These are phyloP conservation scores for Baorangia bicolor DNA, from an alignment of 768 basidiomycete species.

Conservation along the genomic window DNA sequence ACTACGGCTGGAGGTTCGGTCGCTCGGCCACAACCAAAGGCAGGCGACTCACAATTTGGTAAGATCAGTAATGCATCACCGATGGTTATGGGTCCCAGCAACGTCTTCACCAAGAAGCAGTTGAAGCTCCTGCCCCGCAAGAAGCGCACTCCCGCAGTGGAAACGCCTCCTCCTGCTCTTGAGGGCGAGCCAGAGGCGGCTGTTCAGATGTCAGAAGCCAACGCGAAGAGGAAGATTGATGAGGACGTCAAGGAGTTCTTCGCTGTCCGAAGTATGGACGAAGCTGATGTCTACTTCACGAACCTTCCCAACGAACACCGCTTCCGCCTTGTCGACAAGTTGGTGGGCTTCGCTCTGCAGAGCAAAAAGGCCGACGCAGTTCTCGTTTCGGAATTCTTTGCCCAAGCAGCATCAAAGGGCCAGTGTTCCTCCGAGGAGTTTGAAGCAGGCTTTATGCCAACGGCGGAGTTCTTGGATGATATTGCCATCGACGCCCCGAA, in stretches of 20 bases:
- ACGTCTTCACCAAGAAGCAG: slow-evolving; percentile 80
- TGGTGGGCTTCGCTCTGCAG: slow-evolving; percentile 74
- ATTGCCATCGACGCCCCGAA: slow-evolving; percentile 88
- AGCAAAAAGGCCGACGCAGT: slow-evolving; percentile 78
- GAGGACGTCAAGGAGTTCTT: slow-evolving; percentile 89
- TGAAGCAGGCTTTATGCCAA: slow-evolving; percentile 69
- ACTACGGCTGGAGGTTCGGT: slow-evolving; percentile 57
- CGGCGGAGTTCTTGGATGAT: slow-evolving; percentile 82
- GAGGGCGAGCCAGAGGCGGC: slow-evolving; percentile 49
- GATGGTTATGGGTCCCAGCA: slow-evolving; percentile 80
- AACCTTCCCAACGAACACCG: slow-evolving; percentile 67
- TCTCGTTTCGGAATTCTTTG: slow-evolving; percentile 76
- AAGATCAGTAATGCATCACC: slow-evolving; percentile 74
- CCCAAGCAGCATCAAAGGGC: slow-evolving; percentile 55
- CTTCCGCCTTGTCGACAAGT: slow-evolving; percentile 65
- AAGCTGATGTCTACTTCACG: slow-evolving; percentile 86
- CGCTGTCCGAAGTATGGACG: slow-evolving; percentile 76
- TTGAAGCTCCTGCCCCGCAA: slow-evolving; percentile 78
- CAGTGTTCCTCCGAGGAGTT: slow-evolving; percentile 60
- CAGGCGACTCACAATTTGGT: slow-evolving; percentile 84
- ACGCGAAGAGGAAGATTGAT: slow-evolving; percentile 71
- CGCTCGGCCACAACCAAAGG: slow-evolving; percentile 65
- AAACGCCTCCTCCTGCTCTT: slow-evolving; percentile 43
- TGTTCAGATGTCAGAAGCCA: slow-evolving; percentile 59
- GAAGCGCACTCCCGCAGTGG: slow-evolving; percentile 53